Evolutionary conservation across 176 grass and related monocot species (phyloP).

Genomic region (Musa itinerans): DNA sequence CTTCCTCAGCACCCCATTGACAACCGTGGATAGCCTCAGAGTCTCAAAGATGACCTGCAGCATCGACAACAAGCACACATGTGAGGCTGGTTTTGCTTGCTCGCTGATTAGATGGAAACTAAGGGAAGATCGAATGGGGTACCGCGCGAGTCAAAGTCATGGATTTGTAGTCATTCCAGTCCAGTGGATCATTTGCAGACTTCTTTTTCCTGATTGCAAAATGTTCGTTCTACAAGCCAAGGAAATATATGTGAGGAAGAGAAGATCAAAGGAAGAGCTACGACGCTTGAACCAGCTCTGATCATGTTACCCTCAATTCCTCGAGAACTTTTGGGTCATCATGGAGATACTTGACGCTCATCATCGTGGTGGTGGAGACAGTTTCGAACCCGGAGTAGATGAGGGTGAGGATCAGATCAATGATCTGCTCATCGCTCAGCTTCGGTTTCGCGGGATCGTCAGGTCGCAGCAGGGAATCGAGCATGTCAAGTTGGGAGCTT

Average conservation of each 20-base stretch:
- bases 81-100: neutral
- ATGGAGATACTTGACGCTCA: slow-evolving; percentile 17
- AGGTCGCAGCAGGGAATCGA: slow-evolving; percentile 1
- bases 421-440: slow-evolving; percentile 12
- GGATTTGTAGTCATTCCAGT: slow-evolving; percentile 23
- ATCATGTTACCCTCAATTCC: slow-evolving; percentile 13
- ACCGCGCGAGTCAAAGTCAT: slow-evolving; percentile 20
- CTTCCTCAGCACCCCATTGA: slow-evolving; percentile 15
- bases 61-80: neutral
- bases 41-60: slow-evolving; percentile 23
- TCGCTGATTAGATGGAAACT: neutral
- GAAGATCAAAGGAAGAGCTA: neutral
- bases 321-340: slow-evolving; percentile 10
- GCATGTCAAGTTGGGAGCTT: neutral
- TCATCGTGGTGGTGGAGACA: slow-evolving; percentile 15
- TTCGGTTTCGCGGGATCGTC: neutral
- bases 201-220: slow-evolving; percentile 12
- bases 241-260: neutral
- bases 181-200: neutral
- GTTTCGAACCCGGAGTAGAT: slow-evolving; percentile 17
- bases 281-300: neutral
- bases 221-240: slow-evolving; percentile 13
- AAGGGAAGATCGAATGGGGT: neutral
- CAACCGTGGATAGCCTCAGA: slow-evolving; percentile 12
- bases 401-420: slow-evolving; percentile 9